Evolutionary conservation across 2,329 filamentous ascomycete genomes (phyloP).

Genomic region (Pyricularia sp.): DNA sequence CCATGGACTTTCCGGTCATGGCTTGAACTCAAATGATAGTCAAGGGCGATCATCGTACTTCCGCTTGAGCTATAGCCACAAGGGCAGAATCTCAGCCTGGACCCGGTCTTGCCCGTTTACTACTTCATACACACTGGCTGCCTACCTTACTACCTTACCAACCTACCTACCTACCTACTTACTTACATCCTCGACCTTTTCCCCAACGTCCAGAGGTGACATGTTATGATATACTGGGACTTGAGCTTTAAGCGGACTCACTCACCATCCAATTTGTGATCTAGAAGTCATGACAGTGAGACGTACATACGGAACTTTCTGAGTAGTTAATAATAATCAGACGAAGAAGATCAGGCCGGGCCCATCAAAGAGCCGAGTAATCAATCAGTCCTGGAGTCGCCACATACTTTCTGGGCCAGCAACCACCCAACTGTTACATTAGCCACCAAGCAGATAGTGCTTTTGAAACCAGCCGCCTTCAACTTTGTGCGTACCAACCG

Average conservation of each 20-base stretch:
- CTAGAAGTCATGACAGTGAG: not conserved
- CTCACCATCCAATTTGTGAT: not conserved
- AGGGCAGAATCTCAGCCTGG: too few relatives aligned
- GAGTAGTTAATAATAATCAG: not conserved
- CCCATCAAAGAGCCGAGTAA: not conserved
- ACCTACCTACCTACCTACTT: too few relatives aligned
- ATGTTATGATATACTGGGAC: not conserved
- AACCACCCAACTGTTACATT: not conserved
- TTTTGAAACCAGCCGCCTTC: not conserved
- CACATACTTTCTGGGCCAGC: not conserved
- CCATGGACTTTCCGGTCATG: not conserved
- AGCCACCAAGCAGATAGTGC: not conserved
- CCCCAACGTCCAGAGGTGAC: not conserved
- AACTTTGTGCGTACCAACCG: not conserved
- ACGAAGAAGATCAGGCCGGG: not conserved
- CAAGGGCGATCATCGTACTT: not conserved
- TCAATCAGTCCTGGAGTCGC: not conserved
- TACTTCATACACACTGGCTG: not conserved
- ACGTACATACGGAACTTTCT: not conserved
- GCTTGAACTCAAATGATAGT: not conserved
- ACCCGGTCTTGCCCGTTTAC: too few relatives aligned
- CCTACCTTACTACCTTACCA: not conserved
- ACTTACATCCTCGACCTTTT: not conserved
- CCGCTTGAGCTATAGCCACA: too few relatives aligned
- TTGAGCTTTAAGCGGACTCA: not conserved